phyloP scores from a whole-genome alignment of 208 protist species.

The Acanthamoeba culbertsoni region DNA sequence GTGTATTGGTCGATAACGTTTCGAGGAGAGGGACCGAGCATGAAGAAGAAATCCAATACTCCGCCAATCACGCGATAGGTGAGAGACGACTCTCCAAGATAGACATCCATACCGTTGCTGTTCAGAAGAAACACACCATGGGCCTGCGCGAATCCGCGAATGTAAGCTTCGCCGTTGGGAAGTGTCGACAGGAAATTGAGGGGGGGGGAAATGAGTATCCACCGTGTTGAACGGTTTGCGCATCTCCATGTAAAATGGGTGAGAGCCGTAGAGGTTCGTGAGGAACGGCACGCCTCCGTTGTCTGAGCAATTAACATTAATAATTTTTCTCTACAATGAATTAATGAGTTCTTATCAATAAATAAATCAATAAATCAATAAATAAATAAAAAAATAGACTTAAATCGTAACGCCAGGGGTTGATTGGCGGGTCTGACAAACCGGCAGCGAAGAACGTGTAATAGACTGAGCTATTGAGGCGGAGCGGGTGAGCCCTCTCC shows the following conservation, averaged over 20 bases:
- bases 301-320: neutral
- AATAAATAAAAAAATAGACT: too few species aligned
- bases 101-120: slow-evolving; percentile 84
- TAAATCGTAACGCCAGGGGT: neutral
- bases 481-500: slow-evolving; percentile 69
- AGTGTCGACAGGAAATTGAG: too few species aligned
- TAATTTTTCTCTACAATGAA: neutral
- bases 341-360: neutral
- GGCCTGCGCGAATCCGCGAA: neutral
- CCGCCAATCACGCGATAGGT: slow-evolving; percentile 79
- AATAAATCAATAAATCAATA: too few species aligned
- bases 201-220: too few species aligned
- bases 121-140: slow-evolving; percentile 85
- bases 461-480: slow-evolving; percentile 59
- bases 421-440: too few species aligned
- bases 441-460: slow-evolving; percentile 57
- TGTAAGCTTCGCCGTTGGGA: neutral
- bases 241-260: slow-evolving; percentile 83
- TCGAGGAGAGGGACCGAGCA: slow-evolving; percentile 78
- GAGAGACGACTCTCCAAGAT: slow-evolving; percentile 51
- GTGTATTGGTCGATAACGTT: slow-evolving; percentile 81
- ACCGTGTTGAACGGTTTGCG: neutral
- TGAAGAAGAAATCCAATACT: slow-evolving; percentile 84
- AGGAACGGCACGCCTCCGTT: neutral
- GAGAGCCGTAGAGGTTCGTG: slow-evolving; percentile 79